Percentiles rank a stretch among this genome's conserved stretches.
Conservation (phyloP, 257 asterid species). For the Fraxinus excelsior region DNA sequence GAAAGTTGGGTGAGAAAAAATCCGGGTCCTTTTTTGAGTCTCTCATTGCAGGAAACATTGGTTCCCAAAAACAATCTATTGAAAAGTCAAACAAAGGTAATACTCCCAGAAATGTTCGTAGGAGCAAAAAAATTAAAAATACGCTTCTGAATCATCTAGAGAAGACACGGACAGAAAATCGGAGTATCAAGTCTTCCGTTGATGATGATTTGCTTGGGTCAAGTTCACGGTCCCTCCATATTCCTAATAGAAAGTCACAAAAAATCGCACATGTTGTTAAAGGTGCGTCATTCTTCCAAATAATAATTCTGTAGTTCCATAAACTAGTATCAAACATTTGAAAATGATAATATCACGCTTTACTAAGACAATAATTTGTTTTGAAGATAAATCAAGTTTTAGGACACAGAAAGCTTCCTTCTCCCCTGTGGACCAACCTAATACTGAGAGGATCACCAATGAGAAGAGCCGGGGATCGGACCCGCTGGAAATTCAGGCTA, state of each 20-base stretch:
- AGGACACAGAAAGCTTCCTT: conserved; percentile 29
- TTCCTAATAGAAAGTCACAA: conserved; percentile 31
- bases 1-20: conserved; percentile 44
- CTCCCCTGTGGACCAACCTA: conserved; percentile 26
- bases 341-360: conserved; percentile 4
- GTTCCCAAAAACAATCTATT: conserved; percentile 35
- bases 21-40: conserved; percentile 45
- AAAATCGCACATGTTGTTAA: conserved; percentile 40
- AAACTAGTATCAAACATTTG: conserved; percentile 14
- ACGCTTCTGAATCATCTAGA: conserved; percentile 21
- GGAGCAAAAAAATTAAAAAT: conserved; percentile 31
- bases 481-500: conserved; percentile 34
- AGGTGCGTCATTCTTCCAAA: conserved; percentile 46
- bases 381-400: conserved; percentile 42
- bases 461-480: conserved; percentile 33
- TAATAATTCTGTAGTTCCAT: conserved; percentile 19
- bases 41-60: conserved; percentile 36
- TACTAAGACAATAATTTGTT: conserved; percentile 31
- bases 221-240: conserved; percentile 36
- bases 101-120: conserved; percentile 30
- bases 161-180: conserved; percentile 33
- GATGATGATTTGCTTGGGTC: conserved; percentile 32
- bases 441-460: conserved; percentile 38
- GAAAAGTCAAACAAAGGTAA: conserved; percentile 51
- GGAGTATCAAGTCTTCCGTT: conserved; percentile 23